Evolutionary conservation across 257 asterid genomes (phyloP).

Genomic region (Nicotiana otophora): DNA sequence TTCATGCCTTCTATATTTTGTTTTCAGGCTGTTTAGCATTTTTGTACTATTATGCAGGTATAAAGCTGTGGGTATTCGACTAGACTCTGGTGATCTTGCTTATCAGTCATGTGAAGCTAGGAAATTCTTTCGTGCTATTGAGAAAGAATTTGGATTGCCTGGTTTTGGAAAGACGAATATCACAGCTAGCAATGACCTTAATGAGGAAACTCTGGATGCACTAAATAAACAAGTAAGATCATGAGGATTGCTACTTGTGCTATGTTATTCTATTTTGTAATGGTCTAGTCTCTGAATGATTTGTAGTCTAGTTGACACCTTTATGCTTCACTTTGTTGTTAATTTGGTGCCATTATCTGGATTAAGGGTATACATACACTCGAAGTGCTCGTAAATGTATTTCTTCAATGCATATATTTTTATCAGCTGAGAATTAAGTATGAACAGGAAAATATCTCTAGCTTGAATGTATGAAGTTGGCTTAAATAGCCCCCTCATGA

Average conservation of each 20-base stretch:
- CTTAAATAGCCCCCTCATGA: not conserved
- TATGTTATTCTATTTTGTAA: not conserved
- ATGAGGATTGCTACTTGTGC: not conserved
- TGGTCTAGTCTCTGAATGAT: not conserved
- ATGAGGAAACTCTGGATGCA: constrained; percentile 95
- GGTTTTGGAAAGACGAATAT: constrained; percentile 68
- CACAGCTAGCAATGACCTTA: constrained; percentile 95
- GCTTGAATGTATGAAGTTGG: not conserved
- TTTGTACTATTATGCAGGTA: constrained; percentile 47
- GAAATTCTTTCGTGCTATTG: constrained; percentile 58
- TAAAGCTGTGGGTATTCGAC: constrained; percentile 78
- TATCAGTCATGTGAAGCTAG: constrained; percentile 79
- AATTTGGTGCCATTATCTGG: not conserved
- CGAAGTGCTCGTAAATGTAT: not conserved
- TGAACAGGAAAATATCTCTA: no score
- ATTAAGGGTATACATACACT: not conserved
- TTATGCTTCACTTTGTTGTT: not conserved
- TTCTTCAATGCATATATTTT: not conserved
- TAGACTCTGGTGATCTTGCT: constrained; percentile 99
- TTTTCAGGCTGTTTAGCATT: constrained; percentile 9
- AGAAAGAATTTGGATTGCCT: constrained; percentile 62
- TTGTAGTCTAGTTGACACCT: not conserved
- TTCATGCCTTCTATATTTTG: not conserved
- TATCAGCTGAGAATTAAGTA: not conserved
- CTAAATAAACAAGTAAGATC: constrained; percentile 82